Conservation (phyloP, 306 rosid species). For the Styphnolobium japonicum region DNA sequence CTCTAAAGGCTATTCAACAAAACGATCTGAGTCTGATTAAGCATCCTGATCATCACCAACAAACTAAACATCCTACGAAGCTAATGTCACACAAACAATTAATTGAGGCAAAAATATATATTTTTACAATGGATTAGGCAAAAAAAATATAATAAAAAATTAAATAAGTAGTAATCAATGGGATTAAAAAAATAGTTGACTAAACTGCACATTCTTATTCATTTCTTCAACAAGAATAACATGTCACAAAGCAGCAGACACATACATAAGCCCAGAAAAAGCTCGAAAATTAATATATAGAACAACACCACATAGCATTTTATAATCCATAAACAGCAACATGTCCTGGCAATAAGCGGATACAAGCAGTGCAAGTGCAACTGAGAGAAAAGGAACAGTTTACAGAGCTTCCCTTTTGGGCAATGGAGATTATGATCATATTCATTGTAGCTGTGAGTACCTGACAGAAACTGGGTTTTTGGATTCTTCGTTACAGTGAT, state of each 20-base stretch:
- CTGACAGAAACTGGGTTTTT: slow-evolving; percentile 33
- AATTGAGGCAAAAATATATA: no score
- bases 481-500: slow-evolving; percentile 17
- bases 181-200: no score
- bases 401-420: background rate
- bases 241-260: no score
- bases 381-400: background rate
- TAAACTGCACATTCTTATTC: no score
- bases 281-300: background rate
- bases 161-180: no score
- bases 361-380: no score
- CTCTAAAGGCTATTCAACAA: background rate
- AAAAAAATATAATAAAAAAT: background rate
- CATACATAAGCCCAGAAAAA: background rate
- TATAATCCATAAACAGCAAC: no score
- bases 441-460: no score
- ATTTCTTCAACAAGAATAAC: no score
- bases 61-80: background rate
- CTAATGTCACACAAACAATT: no score
- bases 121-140: no score
- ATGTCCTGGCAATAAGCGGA: no score
- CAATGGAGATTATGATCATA: background rate
- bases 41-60: background rate
- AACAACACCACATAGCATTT: background rate
- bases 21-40: background rate